These are phyloP conservation scores for Globisporangium mamillatum DNA, from an alignment of 352 stramenopile species.

Conservation along the genomic window DNA sequence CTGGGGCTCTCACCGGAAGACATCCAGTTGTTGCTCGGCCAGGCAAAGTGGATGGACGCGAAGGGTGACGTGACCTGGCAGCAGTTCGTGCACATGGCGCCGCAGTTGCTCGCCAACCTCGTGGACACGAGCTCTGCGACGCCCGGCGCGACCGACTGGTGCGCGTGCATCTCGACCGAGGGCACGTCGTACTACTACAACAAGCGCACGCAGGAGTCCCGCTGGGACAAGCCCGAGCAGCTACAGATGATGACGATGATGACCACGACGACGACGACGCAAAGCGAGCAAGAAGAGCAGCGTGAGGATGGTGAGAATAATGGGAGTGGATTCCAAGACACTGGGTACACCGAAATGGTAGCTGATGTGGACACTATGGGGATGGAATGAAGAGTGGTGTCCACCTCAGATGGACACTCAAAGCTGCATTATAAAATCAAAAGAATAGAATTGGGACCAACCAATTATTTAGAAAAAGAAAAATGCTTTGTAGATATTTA, in stretches of 20 bases:
- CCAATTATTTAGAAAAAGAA: too few species aligned
- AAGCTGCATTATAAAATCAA: too few species aligned
- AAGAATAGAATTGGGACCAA: too few species aligned
- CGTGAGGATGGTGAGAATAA: neutral
- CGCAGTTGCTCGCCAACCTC: conserved; percentile 23
- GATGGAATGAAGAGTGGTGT: neutral
- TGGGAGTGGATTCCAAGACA: neutral
- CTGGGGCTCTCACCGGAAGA: conserved; percentile 23
- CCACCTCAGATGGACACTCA: neutral
- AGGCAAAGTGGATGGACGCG: conserved; percentile 16
- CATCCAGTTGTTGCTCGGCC: conserved; percentile 16
- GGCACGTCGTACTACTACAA: conserved; percentile 34
- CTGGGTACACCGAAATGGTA: neutral
- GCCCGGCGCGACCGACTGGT: conserved; percentile 22
- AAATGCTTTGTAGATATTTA: too few species aligned
- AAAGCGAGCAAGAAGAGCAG: neutral
- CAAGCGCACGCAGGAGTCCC: conserved; percentile 29
- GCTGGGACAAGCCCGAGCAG: conserved; percentile 15
- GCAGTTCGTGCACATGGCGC: conserved; percentile 23
- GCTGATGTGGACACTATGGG: neutral
- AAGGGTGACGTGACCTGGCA: conserved; percentile 23
- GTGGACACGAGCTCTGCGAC: conserved; percentile 10
- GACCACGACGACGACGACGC: neutral
- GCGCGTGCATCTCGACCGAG: conserved; percentile 16
- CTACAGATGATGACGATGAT: neutral